Percentiles rank a stretch among this genome's conserved stretches.
Evolutionary conservation across 2,329 filamentous ascomycete species (phyloP).

Genomic region (Colletotrichum sp.): DNA sequence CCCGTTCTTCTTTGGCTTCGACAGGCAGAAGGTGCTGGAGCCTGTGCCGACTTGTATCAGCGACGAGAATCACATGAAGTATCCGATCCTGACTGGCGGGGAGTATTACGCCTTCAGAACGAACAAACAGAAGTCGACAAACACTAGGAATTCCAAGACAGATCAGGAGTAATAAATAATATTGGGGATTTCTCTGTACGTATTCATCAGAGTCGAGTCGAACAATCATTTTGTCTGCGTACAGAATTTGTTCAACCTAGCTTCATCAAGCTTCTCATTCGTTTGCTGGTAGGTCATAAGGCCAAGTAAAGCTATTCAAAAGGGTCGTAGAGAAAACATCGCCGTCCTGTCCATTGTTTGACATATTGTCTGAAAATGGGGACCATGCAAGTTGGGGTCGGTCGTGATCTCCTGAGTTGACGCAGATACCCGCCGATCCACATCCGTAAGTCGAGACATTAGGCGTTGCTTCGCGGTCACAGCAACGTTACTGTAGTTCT

Average conservation of each 20-base stretch:
- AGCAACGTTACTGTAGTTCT: not conserved
- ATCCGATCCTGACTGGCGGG: conserved; percentile 34
- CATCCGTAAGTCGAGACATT: not conserved
- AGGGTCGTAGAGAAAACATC: not conserved
- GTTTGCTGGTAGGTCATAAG: not conserved
- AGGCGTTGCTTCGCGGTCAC: not conserved
- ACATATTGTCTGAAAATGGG: not conserved
- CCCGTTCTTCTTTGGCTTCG: conserved; percentile 41
- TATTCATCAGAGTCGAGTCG: accelerated
- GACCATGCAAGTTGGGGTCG: not conserved
- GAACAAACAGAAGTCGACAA: conserved; percentile 29
- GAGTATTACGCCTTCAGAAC: conserved; percentile 34
- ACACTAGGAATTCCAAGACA: not conserved
- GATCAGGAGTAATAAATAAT: not conserved
- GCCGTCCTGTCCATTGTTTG: accelerated
- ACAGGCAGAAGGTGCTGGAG: conserved; percentile 26
- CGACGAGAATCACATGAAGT: conserved; percentile 34
- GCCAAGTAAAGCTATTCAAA: not conserved
- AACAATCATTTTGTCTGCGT: accelerated
- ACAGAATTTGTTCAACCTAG: not conserved
- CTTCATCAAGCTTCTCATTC: not conserved
- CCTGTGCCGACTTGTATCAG: conserved; percentile 34
- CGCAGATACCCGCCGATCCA: not conserved
- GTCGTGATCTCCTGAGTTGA: not conserved
- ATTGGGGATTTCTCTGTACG: too few relatives aligned